Base-by-base conservation (phyloP, 345 rosid genomes). In the Gossypium ekmanianum region DNA sequence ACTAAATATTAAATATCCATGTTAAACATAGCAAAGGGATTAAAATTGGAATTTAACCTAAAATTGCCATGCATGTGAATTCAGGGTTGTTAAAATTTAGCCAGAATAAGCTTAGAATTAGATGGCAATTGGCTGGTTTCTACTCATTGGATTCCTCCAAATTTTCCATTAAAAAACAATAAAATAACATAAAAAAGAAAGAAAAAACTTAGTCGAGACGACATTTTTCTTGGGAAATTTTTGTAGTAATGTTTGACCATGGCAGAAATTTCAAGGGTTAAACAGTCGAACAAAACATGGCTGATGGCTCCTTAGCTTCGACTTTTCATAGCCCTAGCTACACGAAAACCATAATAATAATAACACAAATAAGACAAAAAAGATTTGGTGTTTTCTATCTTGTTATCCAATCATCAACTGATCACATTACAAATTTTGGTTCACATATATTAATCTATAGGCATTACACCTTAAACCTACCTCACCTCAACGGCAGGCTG, bases 211-310 rank as follows among this genome's bases (percentile, higher is more conserved):
- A 7, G 56, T 24, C 43, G 55, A 22, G 71, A 48, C 43, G 29
- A 48, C 43, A 68, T 24, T 68, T 68, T 68, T 68, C 20, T 68
- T 22, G 18, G 41, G 56, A 47, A 20, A 47, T 24, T 22, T 13
- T 68, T 24, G 71, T 22, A 5, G 56, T 24, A 67, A 48, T 68
- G 43, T 26, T 68, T 68, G 72, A 68, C 44, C 44, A 26, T 22
- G 34, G 63, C 34, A 24, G 63, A 58, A 58, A 29, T 57, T 57
- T 22, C 62, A 17, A n/a, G 58, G 58, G 12, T 18, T 18, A 56
- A 34, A 34, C 26, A 55, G 24, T 2, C 3, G 61, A 56, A 56
- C 1, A 56, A 56, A 56, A 56, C 61, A 56, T 20, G 61, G 61
- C 1, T 11, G 27, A 10, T 1, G 27, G 27, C 61, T 20, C 61